Evolutionary conservation across 257 asterid genomes (phyloP), one percentile per base, ranked within the genome.

Genomic region (Salvia miltiorrhiza): DNA sequence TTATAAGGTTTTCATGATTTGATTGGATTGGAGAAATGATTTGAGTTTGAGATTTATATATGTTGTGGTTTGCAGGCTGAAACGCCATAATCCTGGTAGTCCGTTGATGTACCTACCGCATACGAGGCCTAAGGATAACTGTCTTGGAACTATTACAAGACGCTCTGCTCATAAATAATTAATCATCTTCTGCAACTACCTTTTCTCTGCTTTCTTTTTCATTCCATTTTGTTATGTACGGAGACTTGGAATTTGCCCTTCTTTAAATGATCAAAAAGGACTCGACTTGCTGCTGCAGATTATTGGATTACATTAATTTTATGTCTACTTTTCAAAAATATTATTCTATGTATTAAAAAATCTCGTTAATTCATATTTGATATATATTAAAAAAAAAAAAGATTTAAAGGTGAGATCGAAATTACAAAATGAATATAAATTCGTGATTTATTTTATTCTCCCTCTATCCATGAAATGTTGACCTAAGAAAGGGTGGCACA

Each of bases 61-160:
- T 26, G 30, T 24, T 44, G 28, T 0, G n/a, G n/a, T n/a, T 62
- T 39, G 77, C 65, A 90, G 98, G 88, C 85, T 93, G 2, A 92
- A 90, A 52, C 78, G 76, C 54, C 54, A 69, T 1, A 82, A 93
- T 74, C 82, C 89, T 0, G 55, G 30, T 0, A 86, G 95, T 66
- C 89, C 87, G 3, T 2, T 82, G 77, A 84, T 85, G 80, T 87
- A 88, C 79, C 47, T 93, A 33, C 98, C 98, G 1, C 98, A 90
- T 52, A 81, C 87, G 47, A 88, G 97, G 88, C 97, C 97, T 0
- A 88, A 83, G 59, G 96, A 90, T 65, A 88, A 90, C 81, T 90
- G 96, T 72, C 39, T 84, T 19, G 97, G 92, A 69, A 82, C 68
- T 68, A 79, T 90, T 21, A 71, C 37, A 74, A 83, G 86, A 74